A percentile compares a stretch with the other conserved stretches of the same genome.
Conservation (phyloP, 225 moss, liverwort and hornwort species). For the Antitrichia curtipendula region DNA sequence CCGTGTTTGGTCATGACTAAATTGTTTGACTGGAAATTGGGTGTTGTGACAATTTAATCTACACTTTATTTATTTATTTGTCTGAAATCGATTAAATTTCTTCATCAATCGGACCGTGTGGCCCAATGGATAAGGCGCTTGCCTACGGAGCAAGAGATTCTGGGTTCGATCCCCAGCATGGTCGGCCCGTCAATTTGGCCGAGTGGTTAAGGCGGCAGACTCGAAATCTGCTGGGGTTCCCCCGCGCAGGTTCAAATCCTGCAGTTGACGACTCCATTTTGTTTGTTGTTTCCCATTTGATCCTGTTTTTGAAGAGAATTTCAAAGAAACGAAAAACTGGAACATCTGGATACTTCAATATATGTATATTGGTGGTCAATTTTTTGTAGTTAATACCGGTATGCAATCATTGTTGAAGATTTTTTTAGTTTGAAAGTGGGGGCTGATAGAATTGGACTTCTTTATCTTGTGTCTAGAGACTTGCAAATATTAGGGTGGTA, state of each 20-base stretch:
- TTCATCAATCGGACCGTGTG: not conserved
- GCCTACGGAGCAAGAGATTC: conserved; percentile 40
- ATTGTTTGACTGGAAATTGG: not conserved
- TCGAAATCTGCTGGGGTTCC: conserved; percentile 42
- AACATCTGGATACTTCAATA: not conserved
- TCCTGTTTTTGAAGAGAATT: not conserved
- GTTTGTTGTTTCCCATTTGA: not conserved
- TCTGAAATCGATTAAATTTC: fast-evolving
- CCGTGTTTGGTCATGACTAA: no score
- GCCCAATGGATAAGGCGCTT: conserved; percentile 42
- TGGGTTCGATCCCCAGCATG: conserved; percentile 40
- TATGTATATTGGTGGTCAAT: no score
- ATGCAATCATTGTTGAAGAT: not conserved
- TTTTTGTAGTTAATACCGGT: no score
- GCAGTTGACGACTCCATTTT: not conserved
- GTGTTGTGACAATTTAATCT: fast-evolving
- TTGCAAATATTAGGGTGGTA: not conserved
- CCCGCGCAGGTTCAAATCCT: conserved; percentile 49
- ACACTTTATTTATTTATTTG: fast-evolving
- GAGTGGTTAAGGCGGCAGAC: conserved; percentile 48
- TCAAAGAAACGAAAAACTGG: not conserved
- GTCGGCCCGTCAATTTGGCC: conserved; percentile 14
- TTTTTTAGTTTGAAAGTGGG: not conserved
- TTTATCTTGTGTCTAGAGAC: not conserved
- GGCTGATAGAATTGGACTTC: not conserved